Percentiles rank a stretch among this genome's conserved stretches.
These are phyloP conservation scores for Limnomonas spitsbergensis DNA, from an alignment of 139 green algal species.

Conservation along the genomic window DNA sequence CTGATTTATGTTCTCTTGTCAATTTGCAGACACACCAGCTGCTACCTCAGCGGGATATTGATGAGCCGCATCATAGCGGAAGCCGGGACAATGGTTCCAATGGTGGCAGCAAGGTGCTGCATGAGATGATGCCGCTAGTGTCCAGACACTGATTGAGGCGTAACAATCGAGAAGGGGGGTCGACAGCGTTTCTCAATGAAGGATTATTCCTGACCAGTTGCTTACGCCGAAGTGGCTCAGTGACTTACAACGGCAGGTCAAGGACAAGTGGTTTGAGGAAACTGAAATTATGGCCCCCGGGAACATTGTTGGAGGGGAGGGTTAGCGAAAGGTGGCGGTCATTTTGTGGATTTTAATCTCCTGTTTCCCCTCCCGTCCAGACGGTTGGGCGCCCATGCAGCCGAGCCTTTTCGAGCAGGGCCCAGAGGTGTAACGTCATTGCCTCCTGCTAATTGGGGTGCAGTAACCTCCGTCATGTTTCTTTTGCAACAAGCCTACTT, in stretches of 20 bases:
- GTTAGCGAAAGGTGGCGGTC: too few relatives aligned
- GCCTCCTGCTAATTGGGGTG: too few relatives aligned
- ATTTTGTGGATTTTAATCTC: too few relatives aligned
- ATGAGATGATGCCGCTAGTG: conserved; percentile 7
- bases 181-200: neutral
- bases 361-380: too few relatives aligned
- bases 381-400: too few relatives aligned
- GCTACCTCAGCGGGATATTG: neutral
- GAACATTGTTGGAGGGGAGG: too few relatives aligned
- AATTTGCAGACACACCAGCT: neutral
- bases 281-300: conserved; percentile 4
- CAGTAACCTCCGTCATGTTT: too few relatives aligned
- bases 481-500: too few relatives aligned
- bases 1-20: neutral
- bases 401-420: too few relatives aligned
- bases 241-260: neutral
- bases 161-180: neutral
- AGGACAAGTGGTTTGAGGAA: neutral
- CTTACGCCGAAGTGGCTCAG: neutral
- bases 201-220: neutral
- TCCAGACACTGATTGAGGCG: neutral
- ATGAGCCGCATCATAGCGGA: neutral
- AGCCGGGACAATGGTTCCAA: neutral
- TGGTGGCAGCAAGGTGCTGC: neutral
- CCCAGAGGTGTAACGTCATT: too few relatives aligned